Evolutionary conservation across 2,329 filamentous ascomycete genomes (phyloP).

Genomic region (Pseudogymnoascus sp.): DNA sequence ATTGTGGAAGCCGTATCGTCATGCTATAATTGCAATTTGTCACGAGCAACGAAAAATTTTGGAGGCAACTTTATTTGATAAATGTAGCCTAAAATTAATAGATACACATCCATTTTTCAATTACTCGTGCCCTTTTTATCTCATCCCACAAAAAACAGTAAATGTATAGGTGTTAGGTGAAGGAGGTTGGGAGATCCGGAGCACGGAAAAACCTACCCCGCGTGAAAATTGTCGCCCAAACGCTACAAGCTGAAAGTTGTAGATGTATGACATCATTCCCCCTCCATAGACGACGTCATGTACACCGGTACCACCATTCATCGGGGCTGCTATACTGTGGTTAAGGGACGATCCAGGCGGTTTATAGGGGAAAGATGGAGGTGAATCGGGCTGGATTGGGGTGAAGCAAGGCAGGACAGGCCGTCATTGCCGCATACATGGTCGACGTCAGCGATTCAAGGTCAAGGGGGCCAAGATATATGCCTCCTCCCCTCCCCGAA

Average conservation of each 20-base stretch:
- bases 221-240: background rate
- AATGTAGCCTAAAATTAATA: background rate
- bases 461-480: background rate
- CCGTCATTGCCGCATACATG: background rate
- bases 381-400: background rate
- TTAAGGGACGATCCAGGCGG: background rate
- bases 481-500: background rate
- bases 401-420: background rate
- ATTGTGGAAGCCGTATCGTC: background rate
- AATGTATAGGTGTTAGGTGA: background rate
- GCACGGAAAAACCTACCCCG: background rate
- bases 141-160: background rate
- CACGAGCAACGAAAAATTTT: background rate
- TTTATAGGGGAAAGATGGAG: background rate
- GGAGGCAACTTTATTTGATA: background rate
- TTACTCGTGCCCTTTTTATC: background rate
- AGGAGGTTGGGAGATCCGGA: background rate
- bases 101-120: background rate
- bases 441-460: background rate
- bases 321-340: background rate
- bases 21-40: background rate
- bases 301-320: background rate
- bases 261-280: background rate
- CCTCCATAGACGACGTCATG: slow-evolving; percentile 1
- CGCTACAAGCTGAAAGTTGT: background rate